Evolutionary conservation across 2,329 filamentous ascomycete species (phyloP), one percentile per base, ranked within the genome.

Genomic region (Colletotrichum sp.): DNA sequence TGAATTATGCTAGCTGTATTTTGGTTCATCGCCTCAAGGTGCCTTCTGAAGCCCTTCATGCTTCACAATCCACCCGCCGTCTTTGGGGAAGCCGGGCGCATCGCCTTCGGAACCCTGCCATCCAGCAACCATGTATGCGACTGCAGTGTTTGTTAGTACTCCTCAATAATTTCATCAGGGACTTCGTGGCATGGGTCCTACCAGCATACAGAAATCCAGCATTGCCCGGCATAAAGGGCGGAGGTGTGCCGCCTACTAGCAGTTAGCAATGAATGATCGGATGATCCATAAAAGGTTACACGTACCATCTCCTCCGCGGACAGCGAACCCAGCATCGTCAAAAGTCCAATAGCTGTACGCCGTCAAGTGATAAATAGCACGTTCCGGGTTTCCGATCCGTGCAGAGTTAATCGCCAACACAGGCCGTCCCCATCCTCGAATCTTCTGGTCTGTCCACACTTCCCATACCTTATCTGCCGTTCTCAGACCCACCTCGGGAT

Each of bases 381-480:
- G 79, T 16, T 87, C 83, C 1, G 81, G 80, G n/a, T 87, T 84
- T 0, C 87, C 86, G 18, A 89, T 80, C 13, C 85, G 80, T 1
- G 85, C 82, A 7, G 86, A 83, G 66, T 87, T 89, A 78, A 89
- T 89, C 0, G 88, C 87, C 24, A 89, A 71, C 71, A 88, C 83
- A 0, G 86, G 85, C 8, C 88, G 84, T 18, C 88, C 87, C 88
- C 88, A 89, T 0, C 88, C 87, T 8, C 83, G 87, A 6, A 86
- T 85, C 39, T 84, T 82, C 21, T 81, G 80, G 34, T 88, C 85
- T 9, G 85, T 81, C 87, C 87, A 89, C 1, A 84, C 79, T 21
- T 84, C 80, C 62, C 78, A 80, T 1, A 89, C 82, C 76, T 84
- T 85, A 10, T 85, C 81, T 0, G 86, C 84, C 0, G 87, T 89